Evolutionary conservation across 1,284 basidiomycete genomes (phyloP).

Genomic region (Ceratobasidium papillatum): DNA sequence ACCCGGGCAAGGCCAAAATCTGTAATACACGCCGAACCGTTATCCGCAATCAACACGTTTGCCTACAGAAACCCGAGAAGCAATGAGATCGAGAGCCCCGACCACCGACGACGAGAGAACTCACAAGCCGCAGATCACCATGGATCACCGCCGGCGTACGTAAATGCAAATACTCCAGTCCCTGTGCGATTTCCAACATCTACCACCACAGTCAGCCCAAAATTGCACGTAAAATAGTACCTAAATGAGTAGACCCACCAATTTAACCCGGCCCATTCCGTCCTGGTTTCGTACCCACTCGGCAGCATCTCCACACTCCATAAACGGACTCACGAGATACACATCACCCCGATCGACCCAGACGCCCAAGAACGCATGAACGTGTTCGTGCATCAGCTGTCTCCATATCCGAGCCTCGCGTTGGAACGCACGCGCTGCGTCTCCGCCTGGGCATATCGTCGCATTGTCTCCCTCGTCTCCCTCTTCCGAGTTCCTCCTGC

Average conservation of each 20-base stretch:
- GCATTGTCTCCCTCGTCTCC: constrained; percentile 7
- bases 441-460: constrained; percentile 8
- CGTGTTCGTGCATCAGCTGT: constrained; percentile 35
- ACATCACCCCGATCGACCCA: constrained; percentile 28
- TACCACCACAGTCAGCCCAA: constrained; percentile 3
- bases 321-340: constrained; percentile 36
- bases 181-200: constrained; percentile 26
- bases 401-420: constrained; percentile 26
- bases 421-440: constrained; percentile 20
- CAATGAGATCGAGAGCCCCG: neutral
- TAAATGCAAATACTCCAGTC: constrained; percentile 34
- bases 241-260: neutral
- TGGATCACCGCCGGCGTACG: constrained; percentile 34
- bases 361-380: constrained; percentile 30
- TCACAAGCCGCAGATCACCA: constrained; percentile 34
- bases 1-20: constrained; percentile 32
- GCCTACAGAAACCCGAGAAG: neutral
- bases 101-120: neutral
- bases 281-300: constrained; percentile 23
- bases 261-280: constrained; percentile 16
- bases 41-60: constrained; percentile 30
- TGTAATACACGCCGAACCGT: constrained; percentile 30
- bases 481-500: neutral
- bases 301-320: constrained; percentile 28
- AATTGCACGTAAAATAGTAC: neutral